A percentile compares a stretch with the other conserved stretches of the same genome.
These are phyloP conservation scores for Paraphaeosphaeria minitans DNA, from an alignment of 2,329 filamentous ascomycete species.

Conservation along the genomic window DNA sequence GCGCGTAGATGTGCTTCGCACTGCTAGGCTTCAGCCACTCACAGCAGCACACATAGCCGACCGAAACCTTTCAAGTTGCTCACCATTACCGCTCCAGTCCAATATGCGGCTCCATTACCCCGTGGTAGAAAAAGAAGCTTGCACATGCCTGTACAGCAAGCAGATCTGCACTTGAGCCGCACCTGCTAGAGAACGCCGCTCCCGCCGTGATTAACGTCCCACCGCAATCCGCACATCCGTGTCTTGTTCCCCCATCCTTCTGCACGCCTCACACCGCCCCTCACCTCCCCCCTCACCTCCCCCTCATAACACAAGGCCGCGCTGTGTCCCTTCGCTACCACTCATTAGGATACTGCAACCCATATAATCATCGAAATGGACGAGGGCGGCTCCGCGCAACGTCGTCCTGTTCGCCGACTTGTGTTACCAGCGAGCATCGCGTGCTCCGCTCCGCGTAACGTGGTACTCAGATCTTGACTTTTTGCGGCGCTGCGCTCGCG, in stretches of 20 bases:
- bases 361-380: not conserved
- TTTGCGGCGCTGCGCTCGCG: not conserved
- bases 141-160: not conserved
- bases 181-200: constrained; percentile 7
- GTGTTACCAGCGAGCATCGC: not conserved
- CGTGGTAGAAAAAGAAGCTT: constrained; percentile 3
- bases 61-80: constrained; percentile 5
- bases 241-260: not conserved
- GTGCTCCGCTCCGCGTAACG: constrained; percentile 7
- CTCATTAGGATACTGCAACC: constrained; percentile 3
- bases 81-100: constrained; percentile 5
- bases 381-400: not conserved
- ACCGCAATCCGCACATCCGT: not conserved
- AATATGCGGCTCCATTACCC: constrained; percentile 2
- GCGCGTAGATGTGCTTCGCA: not conserved
- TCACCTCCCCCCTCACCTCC: constrained; percentile 1
- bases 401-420: constrained; percentile 7
- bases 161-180: constrained; percentile 4
- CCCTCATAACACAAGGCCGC: constrained; percentile 5
- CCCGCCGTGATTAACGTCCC: not conserved
- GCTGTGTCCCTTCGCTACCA: constrained; percentile 9
- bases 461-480: constrained; percentile 10
- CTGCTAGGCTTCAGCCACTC: constrained; percentile 15
- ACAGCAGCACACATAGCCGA: constrained; percentile 22
- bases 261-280: constrained; percentile 13